phyloP scores from a whole-genome alignment of 2,329 filamentous ascomycete species.

The Colletotrichum salicis region DNA sequence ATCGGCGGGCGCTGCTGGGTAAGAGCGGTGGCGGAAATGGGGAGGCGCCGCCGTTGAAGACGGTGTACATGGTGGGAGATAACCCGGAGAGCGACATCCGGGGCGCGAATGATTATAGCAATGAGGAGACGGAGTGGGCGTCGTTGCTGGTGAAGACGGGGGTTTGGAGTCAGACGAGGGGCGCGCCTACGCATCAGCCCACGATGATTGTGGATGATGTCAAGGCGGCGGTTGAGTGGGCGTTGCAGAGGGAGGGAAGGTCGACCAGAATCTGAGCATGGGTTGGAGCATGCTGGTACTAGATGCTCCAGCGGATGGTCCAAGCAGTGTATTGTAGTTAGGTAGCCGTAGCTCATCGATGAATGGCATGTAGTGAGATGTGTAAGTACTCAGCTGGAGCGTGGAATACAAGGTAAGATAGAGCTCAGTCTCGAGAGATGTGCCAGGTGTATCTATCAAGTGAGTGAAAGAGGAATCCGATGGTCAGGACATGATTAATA shows the following conservation, averaged over 20 bases:
- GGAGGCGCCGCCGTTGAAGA: conserved; percentile 61
- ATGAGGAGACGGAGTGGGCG: conserved; percentile 78
- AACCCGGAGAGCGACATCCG: conserved; percentile 91
- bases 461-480: too few species aligned
- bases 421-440: background rate
- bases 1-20: conserved; percentile 62
- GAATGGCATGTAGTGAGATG: background rate
- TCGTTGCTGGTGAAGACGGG: conserved; percentile 84
- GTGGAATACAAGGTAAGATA: background rate
- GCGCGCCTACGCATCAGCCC: conserved; percentile 68
- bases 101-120: conserved; percentile 82
- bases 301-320: background rate
- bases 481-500: too few species aligned
- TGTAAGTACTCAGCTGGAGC: background rate
- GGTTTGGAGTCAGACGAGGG: conserved; percentile 68
- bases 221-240: conserved; percentile 80
- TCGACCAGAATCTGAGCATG: conserved; percentile 2
- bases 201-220: conserved; percentile 79
- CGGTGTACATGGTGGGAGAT: conserved; percentile 95
- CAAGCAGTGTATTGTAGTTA: background rate
- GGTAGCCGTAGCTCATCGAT: background rate
- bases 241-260: conserved; percentile 65
- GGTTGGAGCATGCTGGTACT: background rate
- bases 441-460: background rate
- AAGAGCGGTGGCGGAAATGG: conserved; percentile 21